These are phyloP conservation scores for Suillus cothurnatus DNA, from an alignment of 768 basidiomycete genomes.

Conservation along the genomic window DNA sequence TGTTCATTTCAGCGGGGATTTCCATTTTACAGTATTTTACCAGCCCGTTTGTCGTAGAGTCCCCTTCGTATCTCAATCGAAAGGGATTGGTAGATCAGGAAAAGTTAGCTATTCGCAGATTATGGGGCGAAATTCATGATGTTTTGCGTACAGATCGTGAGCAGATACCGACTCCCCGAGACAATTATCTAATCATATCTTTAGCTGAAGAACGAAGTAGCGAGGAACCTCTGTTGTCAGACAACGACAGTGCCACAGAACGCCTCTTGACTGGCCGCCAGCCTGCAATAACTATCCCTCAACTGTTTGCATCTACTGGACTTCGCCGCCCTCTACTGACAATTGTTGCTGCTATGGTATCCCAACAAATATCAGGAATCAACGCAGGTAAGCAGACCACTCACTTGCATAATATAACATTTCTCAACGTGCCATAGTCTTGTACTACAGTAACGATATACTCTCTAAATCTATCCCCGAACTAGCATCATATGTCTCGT, in stretches of 20 bases:
- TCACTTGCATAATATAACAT: not conserved
- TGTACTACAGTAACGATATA: constrained; percentile 92
- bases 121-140: constrained; percentile 54
- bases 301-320: constrained; percentile 54
- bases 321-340: constrained; percentile 64
- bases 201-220: constrained; percentile 28
- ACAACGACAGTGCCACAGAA: constrained; percentile 18
- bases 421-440: constrained; percentile 46
- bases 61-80: constrained; percentile 65
- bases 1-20: constrained; percentile 60
- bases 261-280: constrained; percentile 27
- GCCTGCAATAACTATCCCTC: constrained; percentile 48
- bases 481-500: constrained; percentile 77
- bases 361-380: constrained; percentile 82
- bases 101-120: constrained; percentile 41
- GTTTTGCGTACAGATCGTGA: constrained; percentile 27
- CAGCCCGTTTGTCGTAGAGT: constrained; percentile 62
- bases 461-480: constrained; percentile 79
- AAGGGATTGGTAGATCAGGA: constrained; percentile 53
- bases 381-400: constrained; percentile 58
- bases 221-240: constrained; percentile 30
- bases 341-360: constrained; percentile 70
- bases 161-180: constrained; percentile 6
- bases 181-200: not conserved
- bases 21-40: constrained; percentile 58